Base-by-base conservation (phyloP, 805 yeast species). In the Blastobotrys attinorum region DNA sequence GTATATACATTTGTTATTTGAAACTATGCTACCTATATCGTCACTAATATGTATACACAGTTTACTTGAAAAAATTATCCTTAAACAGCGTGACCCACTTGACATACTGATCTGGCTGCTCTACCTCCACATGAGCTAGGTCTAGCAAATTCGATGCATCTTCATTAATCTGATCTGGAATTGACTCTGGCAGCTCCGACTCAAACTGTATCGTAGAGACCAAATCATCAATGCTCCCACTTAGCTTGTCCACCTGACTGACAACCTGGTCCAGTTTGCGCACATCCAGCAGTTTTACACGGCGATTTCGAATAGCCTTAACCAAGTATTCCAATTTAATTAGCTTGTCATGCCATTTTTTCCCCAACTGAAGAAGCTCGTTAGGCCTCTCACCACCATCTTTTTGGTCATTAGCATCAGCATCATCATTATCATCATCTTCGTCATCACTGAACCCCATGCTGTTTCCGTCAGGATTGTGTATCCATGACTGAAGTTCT, bases 401-500 rank as follows among this genome's bases (percentile, higher is more conserved):
- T n/a, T 55, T 3, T 7, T 37, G 63, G 3, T 54, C 37, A 18
- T 35, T 37, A 17, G n/a, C 33, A 8, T 27, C 31, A 11, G 27
- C 41, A 17, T 22, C 17, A 33, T 35, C 64, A n/a, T 39, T 11
- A 7, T 43, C 64, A n/a, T 20, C 39, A 20, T 40, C 35, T 17
- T 35, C 65, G 3, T 61, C 67, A 3, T 51, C 53, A 3, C 22
- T 29, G 11, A 32, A 18, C 11, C 48, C 53, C 3, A 47, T 58
- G 8, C 54, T 66, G 21, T 60, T 7, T 47, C 43, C 29, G 49
- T 48, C 17, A 60, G 89, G 90, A 48, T 79, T 71, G 46, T 76
- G 76, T 2, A 79, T 55, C 85, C 90, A 84, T 46, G 76, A 85
- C 17, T 68, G 76, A 40, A 82, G 70, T 53, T 85, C 94, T 7